Conservation (phyloP, 2,329 filamentous ascomycete genomes). For the Stemphylium beticola region DNA sequence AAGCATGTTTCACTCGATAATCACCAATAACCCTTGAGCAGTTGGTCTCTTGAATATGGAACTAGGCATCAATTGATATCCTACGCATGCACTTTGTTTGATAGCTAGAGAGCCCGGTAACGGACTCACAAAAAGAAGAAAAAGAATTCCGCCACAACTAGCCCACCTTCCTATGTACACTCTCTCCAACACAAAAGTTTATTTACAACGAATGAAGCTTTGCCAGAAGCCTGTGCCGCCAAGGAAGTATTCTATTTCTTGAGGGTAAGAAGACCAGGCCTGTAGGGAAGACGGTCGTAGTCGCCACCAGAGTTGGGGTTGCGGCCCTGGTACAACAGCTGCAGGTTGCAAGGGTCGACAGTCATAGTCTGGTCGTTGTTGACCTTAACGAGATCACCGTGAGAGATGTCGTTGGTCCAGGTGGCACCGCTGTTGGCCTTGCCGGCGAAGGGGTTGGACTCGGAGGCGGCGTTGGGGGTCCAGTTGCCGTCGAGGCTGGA, state of each 20-base stretch:
- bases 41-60: background rate
- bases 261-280: slow-evolving; percentile 51
- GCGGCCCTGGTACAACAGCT: slow-evolving; percentile 68
- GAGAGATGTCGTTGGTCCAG: slow-evolving; percentile 72
- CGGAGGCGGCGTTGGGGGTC: slow-evolving; percentile 63
- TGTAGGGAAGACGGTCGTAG: slow-evolving; percentile 62
- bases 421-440: slow-evolving; percentile 68
- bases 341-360: slow-evolving; percentile 68
- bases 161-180: slow-evolving; percentile 4
- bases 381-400: slow-evolving; percentile 66
- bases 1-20: slow-evolving; percentile 6
- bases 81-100: background rate
- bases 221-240: background rate
- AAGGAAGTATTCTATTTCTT: slow-evolving; percentile 3
- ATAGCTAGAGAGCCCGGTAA: background rate
- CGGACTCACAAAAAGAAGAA: background rate
- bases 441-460: slow-evolving; percentile 68
- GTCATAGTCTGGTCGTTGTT: slow-evolving; percentile 67
- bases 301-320: slow-evolving; percentile 51
- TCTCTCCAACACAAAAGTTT: slow-evolving; percentile 3
- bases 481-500: slow-evolving; percentile 62
- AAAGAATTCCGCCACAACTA: slow-evolving; percentile 1
- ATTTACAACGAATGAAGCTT: slow-evolving; percentile 11
- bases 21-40: background rate
- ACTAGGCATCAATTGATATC: slow-evolving; percentile 1